Base-by-base conservation (phyloP, 129 eudicot genomes). In the Helianthus tuberosus region DNA sequence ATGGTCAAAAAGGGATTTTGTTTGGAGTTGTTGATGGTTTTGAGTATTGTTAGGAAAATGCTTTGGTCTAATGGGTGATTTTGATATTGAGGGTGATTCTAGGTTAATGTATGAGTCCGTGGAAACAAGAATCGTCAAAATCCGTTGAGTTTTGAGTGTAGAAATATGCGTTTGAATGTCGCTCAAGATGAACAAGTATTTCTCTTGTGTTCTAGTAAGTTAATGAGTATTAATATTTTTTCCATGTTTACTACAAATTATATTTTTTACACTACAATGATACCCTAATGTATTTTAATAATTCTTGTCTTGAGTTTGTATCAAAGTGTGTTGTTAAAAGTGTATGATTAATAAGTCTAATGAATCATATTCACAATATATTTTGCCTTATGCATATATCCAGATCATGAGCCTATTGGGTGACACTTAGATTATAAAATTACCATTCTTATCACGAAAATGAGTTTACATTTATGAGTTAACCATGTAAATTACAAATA, bases 1-100 rank as follows among this genome's bases (percentile, higher is more conserved):
- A 48, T 86, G 97, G 97, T 91, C 89, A 48, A 52, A 74, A 61
- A 69, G 5, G 63, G 41, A 46, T 64, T 82, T 44, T 68, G 1
- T 27, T 55, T 54, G 62, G 88, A 80, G 84, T 77, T 73, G 76
- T 58, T 51, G 74, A 66, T 6, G 66, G 49, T 88, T 75, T 75
- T 27, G 8, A 54, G 55, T 25, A 64, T 55, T 79, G 80, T 77
- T 63, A 35, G 48, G 73, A 38, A 65, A 86, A 86, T 88, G 86
- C 73, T 64, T 70, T 17, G 15, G 23, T 46, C 3, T 13, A 11
- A 82, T 51, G 7, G 55, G 47, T 0, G 23, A 35, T 77, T 76
- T 84, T 70, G 12, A 6, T 1, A 8, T 71, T 17, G 16, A 46
- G 46, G 5, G 0, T 15, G 67, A 53, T 82, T 72, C 17, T 86